These are phyloP conservation scores for Heterobasidion parviporum DNA, from an alignment of 1,284 basidiomycete genomes.

Conservation along the genomic window DNA sequence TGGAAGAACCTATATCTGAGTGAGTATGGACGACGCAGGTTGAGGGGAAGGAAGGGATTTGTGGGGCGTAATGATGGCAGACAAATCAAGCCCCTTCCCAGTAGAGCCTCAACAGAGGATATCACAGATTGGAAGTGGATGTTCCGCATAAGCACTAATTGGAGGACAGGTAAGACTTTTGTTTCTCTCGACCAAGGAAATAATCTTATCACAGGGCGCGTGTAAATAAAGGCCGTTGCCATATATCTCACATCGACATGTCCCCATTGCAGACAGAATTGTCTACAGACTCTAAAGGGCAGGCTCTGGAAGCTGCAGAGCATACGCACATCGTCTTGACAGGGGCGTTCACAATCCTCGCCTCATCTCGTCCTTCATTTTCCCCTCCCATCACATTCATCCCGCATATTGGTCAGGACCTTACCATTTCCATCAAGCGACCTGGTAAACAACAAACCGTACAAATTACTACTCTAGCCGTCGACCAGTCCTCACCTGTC, in stretches of 20 bases:
- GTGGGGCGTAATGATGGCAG: slow-evolving; percentile 45
- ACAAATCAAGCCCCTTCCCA: slow-evolving; percentile 52
- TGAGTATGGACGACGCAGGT: slow-evolving; percentile 55
- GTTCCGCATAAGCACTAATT: slow-evolving; percentile 76
- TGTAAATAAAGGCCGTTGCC: slow-evolving; percentile 42
- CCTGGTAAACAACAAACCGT: slow-evolving; percentile 15
- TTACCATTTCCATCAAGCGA: slow-evolving; percentile 21
- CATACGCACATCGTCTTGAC: slow-evolving; percentile 31
- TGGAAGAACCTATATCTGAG: slow-evolving; percentile 51
- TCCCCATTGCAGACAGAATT: neutral
- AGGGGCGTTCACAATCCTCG: slow-evolving; percentile 31
- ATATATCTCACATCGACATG: slow-evolving; percentile 3
- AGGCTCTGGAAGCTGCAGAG: slow-evolving; percentile 14
- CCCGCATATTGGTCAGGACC: slow-evolving; percentile 18
- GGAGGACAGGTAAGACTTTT: slow-evolving; percentile 54
- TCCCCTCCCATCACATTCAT: slow-evolving; percentile 18
- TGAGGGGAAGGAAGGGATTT: slow-evolving; percentile 60
- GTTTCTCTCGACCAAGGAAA: neutral
- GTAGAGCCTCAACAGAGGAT: slow-evolving; percentile 33
- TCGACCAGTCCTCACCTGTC: slow-evolving; percentile 60
- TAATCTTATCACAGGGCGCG: neutral
- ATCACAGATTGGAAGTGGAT: slow-evolving; percentile 74
- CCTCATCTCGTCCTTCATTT: slow-evolving; percentile 21
- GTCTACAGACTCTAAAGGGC: slow-evolving; percentile 16
- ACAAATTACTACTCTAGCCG: slow-evolving; percentile 49